A percentile compares a stretch with the other conserved stretches of the same genome.
Conservation (phyloP, 2,329 filamentous ascomycete species). For the Trichoderma sp. region DNA sequence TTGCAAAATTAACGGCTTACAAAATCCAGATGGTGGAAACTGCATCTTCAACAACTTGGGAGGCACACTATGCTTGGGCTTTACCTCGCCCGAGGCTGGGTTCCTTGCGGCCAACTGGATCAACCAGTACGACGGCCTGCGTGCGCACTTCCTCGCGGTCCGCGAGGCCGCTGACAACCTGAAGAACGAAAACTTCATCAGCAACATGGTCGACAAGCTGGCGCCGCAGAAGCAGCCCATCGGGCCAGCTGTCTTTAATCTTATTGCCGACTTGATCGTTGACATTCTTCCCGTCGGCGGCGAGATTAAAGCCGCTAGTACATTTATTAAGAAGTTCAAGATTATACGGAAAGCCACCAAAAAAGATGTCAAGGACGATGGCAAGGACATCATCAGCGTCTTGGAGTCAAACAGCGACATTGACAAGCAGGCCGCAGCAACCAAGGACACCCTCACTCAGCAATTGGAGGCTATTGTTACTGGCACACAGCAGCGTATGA, state of each 20-base stretch:
- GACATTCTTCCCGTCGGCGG: not conserved
- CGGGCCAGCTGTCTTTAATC: not conserved
- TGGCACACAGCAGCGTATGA: slow-evolving; percentile 1
- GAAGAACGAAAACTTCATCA: slow-evolving; percentile 1
- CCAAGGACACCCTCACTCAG: not conserved
- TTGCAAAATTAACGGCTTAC: not conserved
- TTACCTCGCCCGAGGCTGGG: not conserved
- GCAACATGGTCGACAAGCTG: not conserved
- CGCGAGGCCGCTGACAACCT: not conserved
- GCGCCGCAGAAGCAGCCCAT: not conserved
- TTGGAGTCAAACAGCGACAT: not conserved
- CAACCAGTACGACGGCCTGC: not conserved
- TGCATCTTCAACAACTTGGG: not conserved
- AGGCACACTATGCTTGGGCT: not conserved
- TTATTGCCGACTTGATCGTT: not conserved
- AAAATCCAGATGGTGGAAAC: not conserved
- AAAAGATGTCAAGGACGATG: not conserved
- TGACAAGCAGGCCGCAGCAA: not conserved
- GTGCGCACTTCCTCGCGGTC: not conserved
- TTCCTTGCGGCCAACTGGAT: not conserved
- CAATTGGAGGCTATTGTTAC: not conserved
- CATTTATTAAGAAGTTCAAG: not conserved
- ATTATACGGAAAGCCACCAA: not conserved
- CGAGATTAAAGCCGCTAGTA: not conserved
- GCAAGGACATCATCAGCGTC: not conserved